Evolutionary conservation across 2,329 filamentous ascomycete genomes (phyloP).

Genomic region (Fusarium devonianum): DNA sequence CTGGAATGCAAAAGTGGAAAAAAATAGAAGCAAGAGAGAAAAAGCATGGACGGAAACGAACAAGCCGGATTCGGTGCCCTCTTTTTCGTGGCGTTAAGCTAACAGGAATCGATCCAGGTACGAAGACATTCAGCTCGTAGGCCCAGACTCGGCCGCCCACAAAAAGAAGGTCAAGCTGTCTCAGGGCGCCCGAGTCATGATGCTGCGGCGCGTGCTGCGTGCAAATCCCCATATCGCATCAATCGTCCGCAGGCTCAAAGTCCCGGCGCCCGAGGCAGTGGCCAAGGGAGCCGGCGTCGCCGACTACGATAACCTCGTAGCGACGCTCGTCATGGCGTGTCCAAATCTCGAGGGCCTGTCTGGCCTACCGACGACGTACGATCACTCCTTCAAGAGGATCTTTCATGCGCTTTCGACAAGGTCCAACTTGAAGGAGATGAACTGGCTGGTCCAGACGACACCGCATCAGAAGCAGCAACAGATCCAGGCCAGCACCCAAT

Average conservation of each 20-base stretch:
- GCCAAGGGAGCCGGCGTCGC: slow-evolving; percentile 48
- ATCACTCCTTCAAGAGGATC: slow-evolving; percentile 63
- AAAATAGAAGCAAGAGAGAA: background rate
- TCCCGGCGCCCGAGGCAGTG: slow-evolving; percentile 55
- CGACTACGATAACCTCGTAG: slow-evolving; percentile 65
- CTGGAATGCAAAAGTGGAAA: slow-evolving; percentile 5
- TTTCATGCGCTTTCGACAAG: slow-evolving; percentile 68
- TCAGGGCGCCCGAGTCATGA: slow-evolving; percentile 60
- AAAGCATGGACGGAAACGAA: too few relatives aligned
- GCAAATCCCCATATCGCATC: slow-evolving; percentile 60
- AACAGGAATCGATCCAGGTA: slow-evolving; percentile 52
- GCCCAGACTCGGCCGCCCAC: slow-evolving; percentile 61
- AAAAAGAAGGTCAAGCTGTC: slow-evolving; percentile 65
- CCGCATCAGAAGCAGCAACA: slow-evolving; percentile 43
- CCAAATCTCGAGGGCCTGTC: slow-evolving; percentile 68
- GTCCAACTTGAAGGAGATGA: slow-evolving; percentile 62
- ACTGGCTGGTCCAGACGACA: slow-evolving; percentile 62
- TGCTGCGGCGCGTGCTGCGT: slow-evolving; percentile 66
- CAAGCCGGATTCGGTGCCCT: background rate
- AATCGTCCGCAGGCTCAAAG: slow-evolving; percentile 64
- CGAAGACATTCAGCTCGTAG: slow-evolving; percentile 64
- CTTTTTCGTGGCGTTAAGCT: slow-evolving; percentile 18
- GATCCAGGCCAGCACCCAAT: slow-evolving; percentile 41
- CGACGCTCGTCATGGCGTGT: slow-evolving; percentile 69
- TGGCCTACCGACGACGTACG: slow-evolving; percentile 62